These are phyloP conservation scores for Geotrichum cucujoidarum DNA, from an alignment of 1,139 yeast genomes.

Conservation along the genomic window DNA sequence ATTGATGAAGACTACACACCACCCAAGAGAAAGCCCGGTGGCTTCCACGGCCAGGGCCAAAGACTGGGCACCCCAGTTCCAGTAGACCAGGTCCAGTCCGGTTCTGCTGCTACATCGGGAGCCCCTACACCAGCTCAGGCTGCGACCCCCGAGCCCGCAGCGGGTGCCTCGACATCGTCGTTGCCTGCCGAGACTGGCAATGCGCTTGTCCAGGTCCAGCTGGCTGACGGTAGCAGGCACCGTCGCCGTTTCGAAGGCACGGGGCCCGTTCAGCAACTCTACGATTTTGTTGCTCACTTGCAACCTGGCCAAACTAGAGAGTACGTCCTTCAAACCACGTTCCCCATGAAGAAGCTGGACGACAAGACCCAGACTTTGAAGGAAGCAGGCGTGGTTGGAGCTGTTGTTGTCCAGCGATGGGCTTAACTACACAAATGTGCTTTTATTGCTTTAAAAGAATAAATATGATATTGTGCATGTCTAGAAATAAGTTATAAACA, in stretches of 20 bases:
- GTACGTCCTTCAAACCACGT: constrained; percentile 72
- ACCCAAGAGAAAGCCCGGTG: constrained; percentile 63
- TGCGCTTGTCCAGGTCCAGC: constrained; percentile 72
- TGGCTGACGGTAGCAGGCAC: constrained; percentile 73
- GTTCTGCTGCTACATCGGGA: constrained; percentile 24
- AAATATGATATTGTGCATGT: background rate
- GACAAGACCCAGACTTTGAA: constrained; percentile 54
- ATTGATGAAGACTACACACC: constrained; percentile 77
- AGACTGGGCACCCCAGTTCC: constrained; percentile 89
- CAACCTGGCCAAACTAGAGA: constrained; percentile 44
- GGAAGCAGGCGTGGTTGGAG: constrained; percentile 72
- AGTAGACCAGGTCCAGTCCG: constrained; percentile 45
- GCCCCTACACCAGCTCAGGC: constrained; percentile 20
- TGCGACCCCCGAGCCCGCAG: constrained; percentile 15
- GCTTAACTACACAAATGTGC: background rate
- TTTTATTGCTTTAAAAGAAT: background rate
- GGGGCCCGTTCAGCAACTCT: constrained; percentile 64
- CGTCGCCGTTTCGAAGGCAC: constrained; percentile 60
- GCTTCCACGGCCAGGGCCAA: constrained; percentile 80
- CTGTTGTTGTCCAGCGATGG: constrained; percentile 81
- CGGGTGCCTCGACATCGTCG: constrained; percentile 19
- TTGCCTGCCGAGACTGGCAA: constrained; percentile 50
- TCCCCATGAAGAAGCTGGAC: constrained; percentile 74
- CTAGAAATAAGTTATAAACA: background rate
- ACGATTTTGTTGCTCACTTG: constrained; percentile 56